A percentile compares a stretch with the other conserved stretches of the same genome.
Conservation (phyloP, 805 yeast genomes). For the Nakazawaea holstii region DNA sequence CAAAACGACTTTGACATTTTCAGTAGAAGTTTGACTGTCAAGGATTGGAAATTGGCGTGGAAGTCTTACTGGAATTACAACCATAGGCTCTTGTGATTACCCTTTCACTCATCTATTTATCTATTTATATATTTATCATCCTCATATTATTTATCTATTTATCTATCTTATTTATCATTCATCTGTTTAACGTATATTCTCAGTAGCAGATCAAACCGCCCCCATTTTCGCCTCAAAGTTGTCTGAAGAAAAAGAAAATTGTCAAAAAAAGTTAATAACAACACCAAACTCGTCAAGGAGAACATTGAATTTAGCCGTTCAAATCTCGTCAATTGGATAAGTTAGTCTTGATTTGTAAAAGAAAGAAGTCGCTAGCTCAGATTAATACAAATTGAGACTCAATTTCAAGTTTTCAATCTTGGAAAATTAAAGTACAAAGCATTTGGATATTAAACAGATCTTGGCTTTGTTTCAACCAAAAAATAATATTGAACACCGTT, state of each 20-base stretch:
- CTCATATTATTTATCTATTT: background rate
- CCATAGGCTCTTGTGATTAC: conserved; percentile 28
- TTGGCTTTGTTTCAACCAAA: too few species aligned
- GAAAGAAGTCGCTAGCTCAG: too few species aligned
- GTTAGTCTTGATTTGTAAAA: too few species aligned
- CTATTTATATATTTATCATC: background rate
- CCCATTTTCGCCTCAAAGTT: background rate
- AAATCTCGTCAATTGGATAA: too few species aligned
- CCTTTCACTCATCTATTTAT: conserved; percentile 3
- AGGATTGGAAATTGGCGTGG: conserved; percentile 68
- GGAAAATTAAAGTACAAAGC: too few species aligned
- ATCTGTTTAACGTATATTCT: too few species aligned
- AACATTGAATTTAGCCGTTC: background rate
- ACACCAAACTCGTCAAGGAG: background rate
- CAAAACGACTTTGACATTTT: conserved; percentile 59
- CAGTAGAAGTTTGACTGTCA: conserved; percentile 33
- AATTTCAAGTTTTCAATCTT: too few species aligned
- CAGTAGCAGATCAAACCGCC: background rate
- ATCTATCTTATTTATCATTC: background rate
- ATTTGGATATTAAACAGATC: too few species aligned
- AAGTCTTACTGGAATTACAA: conserved; percentile 45
- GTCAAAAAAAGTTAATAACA: background rate
- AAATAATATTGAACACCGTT: background rate
- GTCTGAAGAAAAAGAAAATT: background rate
- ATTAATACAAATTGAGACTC: background rate